Conservation (phyloP, 345 rosid species). For the Acer yangbiense region DNA sequence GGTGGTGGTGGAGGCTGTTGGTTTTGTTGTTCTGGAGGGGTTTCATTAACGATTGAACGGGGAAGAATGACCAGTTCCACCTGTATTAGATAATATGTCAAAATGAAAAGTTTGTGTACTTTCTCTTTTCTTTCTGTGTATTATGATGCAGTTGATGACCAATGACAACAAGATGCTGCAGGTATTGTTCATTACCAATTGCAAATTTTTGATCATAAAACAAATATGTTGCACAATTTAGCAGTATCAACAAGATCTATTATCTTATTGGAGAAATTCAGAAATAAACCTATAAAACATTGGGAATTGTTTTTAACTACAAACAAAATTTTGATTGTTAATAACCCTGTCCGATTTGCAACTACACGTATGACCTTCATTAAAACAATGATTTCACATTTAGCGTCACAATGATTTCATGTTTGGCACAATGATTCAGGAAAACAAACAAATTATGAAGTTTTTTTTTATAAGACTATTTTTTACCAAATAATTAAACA, state of each 20-base stretch:
- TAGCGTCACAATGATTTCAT: no score
- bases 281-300: no score
- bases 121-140: not conserved
- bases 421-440: no score
- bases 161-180: not conserved
- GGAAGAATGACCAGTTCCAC: slow-evolving; percentile 97
- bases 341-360: no score
- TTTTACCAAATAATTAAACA: no score
- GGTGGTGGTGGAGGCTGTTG: slow-evolving; percentile 97
- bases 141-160: not conserved
- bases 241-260: not conserved
- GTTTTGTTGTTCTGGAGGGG: slow-evolving; percentile 85
- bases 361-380: no score
- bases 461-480: no score
- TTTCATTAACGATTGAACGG: slow-evolving; percentile 75
- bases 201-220: not conserved
- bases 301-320: no score
- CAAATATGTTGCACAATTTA: not conserved
- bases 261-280: not conserved
- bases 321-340: no score
- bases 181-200: not conserved
- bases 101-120: slow-evolving; percentile 10
- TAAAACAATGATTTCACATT: no score
- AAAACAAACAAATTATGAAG: no score
- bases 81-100: slow-evolving; percentile 44